These are phyloP conservation scores for Danielia reshetovae DNA, from an alignment of 805 yeast species.

Conservation along the genomic window DNA sequence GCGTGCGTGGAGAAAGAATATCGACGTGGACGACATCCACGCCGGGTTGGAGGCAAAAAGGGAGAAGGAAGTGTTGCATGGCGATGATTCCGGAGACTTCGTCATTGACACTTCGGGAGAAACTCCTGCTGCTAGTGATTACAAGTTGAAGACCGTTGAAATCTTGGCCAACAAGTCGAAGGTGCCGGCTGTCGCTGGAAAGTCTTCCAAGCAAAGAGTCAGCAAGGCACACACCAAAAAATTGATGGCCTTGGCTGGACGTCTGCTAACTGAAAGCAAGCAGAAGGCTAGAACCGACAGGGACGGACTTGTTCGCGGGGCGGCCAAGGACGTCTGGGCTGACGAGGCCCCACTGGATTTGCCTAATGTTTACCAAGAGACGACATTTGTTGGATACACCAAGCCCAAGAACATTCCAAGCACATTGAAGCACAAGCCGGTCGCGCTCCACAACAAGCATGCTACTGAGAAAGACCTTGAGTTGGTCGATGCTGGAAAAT, in stretches of 20 bases:
- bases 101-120: constrained; percentile 39
- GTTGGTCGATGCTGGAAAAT: constrained; percentile 80
- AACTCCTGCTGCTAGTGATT: constrained; percentile 24
- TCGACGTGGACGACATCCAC: constrained; percentile 79
- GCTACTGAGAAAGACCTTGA: too few species aligned
- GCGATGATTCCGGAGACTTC: constrained; percentile 42
- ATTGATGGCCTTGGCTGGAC: constrained; percentile 75
- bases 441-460: constrained; percentile 44
- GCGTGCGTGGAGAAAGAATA: constrained; percentile 89
- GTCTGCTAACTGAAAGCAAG: constrained; percentile 51
- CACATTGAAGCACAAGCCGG: constrained; percentile 51
- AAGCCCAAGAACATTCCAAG: constrained; percentile 49
- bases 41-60: constrained; percentile 62
- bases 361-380: constrained; percentile 15
- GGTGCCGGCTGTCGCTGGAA: constrained; percentile 56
- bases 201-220: constrained; percentile 54
- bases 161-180: constrained; percentile 73
- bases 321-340: constrained; percentile 69
- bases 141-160: constrained; percentile 54
- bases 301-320: constrained; percentile 57
- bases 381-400: constrained; percentile 23
- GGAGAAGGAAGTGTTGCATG: constrained; percentile 55
- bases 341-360: constrained; percentile 22
- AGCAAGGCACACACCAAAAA: constrained; percentile 58
- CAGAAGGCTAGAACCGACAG: constrained; percentile 51